Percentiles rank a stretch among this genome's conserved stretches.
Evolutionary conservation across 805 yeast species (phyloP).

Genomic region (Kuraishia capsulata): DNA sequence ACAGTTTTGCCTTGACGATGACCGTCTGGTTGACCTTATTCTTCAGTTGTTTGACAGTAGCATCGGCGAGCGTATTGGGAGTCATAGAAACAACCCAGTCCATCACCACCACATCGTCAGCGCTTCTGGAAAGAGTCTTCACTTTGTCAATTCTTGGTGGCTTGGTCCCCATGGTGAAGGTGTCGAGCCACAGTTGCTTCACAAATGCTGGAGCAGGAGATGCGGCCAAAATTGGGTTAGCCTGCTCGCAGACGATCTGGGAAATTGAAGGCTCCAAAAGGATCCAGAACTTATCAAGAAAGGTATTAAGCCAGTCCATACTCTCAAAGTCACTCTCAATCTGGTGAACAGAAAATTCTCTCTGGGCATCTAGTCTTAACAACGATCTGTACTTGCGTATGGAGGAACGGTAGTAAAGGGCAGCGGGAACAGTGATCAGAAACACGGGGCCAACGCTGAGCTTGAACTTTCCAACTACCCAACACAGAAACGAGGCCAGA

Average conservation of each 20-base stretch:
- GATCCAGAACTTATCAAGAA: constrained; percentile 87
- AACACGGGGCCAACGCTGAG: constrained; percentile 78
- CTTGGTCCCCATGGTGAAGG: constrained; percentile 88
- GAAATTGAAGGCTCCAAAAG: constrained; percentile 84
- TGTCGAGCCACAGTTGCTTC: constrained; percentile 75
- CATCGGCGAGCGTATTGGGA: constrained; percentile 83
- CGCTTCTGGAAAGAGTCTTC: constrained; percentile 84
- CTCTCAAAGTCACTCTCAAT: constrained; percentile 88
- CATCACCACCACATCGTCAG: constrained; percentile 90
- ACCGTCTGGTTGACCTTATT: constrained; percentile 77
- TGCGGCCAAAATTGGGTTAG: constrained; percentile 72
- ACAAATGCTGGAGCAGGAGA: constrained; percentile 77
- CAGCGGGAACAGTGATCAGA: constrained; percentile 51
- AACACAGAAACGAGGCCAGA: constrained; percentile 62
- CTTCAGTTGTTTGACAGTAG: constrained; percentile 76
- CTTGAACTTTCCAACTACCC: constrained; percentile 68
- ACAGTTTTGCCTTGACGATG: constrained; percentile 69
- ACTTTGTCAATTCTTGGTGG: constrained; percentile 91
- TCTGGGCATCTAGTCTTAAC: constrained; percentile 73
- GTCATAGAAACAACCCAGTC: constrained; percentile 92
- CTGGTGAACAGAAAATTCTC: constrained; percentile 72
- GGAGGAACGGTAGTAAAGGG: constrained; percentile 74
- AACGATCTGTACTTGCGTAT: constrained; percentile 68
- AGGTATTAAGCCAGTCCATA: constrained; percentile 90
- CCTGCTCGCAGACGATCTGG: constrained; percentile 78